phyloP scores from a whole-genome alignment of 176 grass and related monocot species.

The Avena sativa region DNA sequence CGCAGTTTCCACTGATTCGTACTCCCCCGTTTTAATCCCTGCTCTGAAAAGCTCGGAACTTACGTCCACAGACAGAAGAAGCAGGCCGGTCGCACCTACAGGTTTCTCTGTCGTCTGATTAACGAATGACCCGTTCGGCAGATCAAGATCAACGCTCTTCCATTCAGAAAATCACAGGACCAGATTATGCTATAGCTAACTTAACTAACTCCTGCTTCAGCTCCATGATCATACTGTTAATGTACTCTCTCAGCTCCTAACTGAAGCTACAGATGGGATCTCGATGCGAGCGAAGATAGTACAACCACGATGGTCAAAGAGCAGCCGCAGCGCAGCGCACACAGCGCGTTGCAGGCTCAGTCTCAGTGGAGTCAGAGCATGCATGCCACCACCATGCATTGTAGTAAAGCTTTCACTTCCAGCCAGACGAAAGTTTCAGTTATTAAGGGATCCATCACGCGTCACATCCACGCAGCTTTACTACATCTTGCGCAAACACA shows the following conservation, averaged over 20 bases:
- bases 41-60: background rate
- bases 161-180: background rate
- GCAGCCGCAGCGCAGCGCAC: background rate
- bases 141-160: background rate
- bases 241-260: background rate
- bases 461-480: slow-evolving; percentile 6
- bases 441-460: background rate
- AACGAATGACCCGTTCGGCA: background rate
- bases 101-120: background rate
- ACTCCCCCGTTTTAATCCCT: background rate
- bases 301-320: background rate
- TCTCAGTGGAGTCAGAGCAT: background rate
- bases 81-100: background rate
- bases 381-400: slow-evolving; percentile 19
- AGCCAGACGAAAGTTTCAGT: background rate
- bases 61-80: background rate
- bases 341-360: background rate
- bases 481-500: background rate
- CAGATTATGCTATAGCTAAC: background rate
- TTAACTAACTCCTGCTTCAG: background rate
- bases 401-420: background rate
- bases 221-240: background rate
- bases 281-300: background rate
- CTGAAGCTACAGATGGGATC: background rate
- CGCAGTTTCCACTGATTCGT: background rate